These are phyloP conservation scores for Pisolithus sp. DNA, from an alignment of 768 basidiomycete species.

Conservation along the genomic window DNA sequence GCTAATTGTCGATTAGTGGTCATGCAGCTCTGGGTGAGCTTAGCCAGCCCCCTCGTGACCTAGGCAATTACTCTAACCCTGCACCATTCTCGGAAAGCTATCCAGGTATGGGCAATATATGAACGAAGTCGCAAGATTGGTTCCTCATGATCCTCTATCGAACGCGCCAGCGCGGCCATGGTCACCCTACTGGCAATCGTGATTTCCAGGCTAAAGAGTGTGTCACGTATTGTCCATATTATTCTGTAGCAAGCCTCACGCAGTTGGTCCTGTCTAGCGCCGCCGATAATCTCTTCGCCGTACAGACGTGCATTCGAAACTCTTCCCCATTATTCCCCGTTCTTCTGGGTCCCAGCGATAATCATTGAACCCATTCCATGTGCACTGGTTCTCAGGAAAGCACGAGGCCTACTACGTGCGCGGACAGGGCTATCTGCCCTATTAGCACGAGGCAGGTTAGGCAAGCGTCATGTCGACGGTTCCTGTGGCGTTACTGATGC, in stretches of 20 bases:
- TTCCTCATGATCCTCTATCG: constrained; percentile 1
- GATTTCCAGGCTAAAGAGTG: constrained; percentile 4
- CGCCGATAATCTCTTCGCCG: constrained; percentile 15
- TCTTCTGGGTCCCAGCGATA: constrained; percentile 21
- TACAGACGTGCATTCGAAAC: constrained; percentile 18
- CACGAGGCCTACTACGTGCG: constrained; percentile 2
- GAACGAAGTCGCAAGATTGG: constrained; percentile 3
- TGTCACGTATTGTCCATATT: neutral
- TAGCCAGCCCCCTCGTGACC: neutral
- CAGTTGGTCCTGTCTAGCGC: constrained; percentile 1
- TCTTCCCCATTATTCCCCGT: constrained; percentile 12
- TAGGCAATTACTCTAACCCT: neutral
- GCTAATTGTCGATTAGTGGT: neutral
- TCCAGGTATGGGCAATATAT: constrained; percentile 12
- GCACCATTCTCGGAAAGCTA: neutral
- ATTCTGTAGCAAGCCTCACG: neutral
- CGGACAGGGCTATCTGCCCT: constrained; percentile 2
- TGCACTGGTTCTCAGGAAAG: constrained; percentile 16
- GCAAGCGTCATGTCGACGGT: neutral
- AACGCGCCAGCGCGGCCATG: constrained; percentile 5
- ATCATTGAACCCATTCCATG: constrained; percentile 21
- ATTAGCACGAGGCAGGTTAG: constrained; percentile 10
- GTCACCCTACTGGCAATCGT: constrained; percentile 5
- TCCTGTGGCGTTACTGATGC: neutral
- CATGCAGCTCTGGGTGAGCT: constrained; percentile 5